Evolutionary conservation across 2,329 filamentous ascomycete species (phyloP), one percentile per base, ranked within the genome.

Genomic region (Sclerotinia glacialis): DNA sequence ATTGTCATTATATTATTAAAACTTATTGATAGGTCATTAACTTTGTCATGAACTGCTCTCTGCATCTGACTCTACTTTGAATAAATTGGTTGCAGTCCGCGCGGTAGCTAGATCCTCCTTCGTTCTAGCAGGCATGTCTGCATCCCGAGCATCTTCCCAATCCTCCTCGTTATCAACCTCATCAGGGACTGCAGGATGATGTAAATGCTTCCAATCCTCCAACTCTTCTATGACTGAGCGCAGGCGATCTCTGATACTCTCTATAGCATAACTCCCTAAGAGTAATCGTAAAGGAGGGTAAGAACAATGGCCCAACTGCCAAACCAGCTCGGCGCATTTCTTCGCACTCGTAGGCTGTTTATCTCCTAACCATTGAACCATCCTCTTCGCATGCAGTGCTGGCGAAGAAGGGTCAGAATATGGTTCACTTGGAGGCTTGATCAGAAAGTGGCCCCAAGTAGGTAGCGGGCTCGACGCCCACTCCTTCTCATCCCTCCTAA

Each of bases 331-430:
- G 3, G 93, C 93, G 68, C 93, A 94, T 78, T 96, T 97, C 65
- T 97, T 89, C 0, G 92, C 92, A 77, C 92, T 96, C 16, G 93
- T 95, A 5, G 94, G 94, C 78, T 98, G 94, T 69, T 92, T 86
- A 75, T 97, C 92, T 21, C 91, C 92, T 26, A 98, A 82, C 95
- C 95, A 98, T 78, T 96, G 92, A 16, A 98, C 87, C 84, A 98
- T 95, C 37, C 94, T 83, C 74, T 90, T 89, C 1, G 93, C 92
- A 79, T 99, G 95, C 3, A 93, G 85, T 1, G 95, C 92, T 0
- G 95, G 95, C 14, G 91, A 89, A 2, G 90, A 92, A 0, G 89
- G 81, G 26, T 87, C 86, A 7, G 87, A 84, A 76, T 99, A 99
- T 0, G 91, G 87, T 73, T 92, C 89, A 75, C 90, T 93, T 2